These are phyloP conservation scores for Flaveria ramosissima DNA, from an alignment of 129 eudicot species.

Conservation along the genomic window DNA sequence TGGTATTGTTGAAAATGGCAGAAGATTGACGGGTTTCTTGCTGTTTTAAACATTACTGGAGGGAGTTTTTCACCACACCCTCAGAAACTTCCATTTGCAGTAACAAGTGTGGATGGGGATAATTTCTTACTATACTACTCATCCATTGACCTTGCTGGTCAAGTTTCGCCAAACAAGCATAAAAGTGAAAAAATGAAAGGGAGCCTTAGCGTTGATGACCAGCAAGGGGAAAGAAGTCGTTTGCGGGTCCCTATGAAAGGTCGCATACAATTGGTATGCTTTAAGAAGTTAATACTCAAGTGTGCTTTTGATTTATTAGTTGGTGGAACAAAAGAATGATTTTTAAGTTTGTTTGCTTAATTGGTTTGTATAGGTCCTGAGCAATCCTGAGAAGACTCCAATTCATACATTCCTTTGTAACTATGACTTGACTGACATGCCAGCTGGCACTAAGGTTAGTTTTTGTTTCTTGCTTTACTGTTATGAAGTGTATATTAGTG, in stretches of 20 bases:
- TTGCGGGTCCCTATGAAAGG: constrained; percentile 93
- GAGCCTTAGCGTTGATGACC: constrained; percentile 53
- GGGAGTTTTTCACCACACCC: constrained; percentile 91
- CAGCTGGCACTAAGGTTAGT: constrained; percentile 93
- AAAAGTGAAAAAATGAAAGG: constrained; percentile 53
- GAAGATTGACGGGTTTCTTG: constrained; percentile 98
- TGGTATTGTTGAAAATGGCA: constrained; percentile 39
- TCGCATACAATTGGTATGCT: constrained; percentile 83
- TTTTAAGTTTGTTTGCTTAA: constrained; percentile 15
- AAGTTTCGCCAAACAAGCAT: constrained; percentile 47
- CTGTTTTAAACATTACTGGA: constrained; percentile 83
- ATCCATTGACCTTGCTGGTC: constrained; percentile 67
- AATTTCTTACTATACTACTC: constrained; percentile 78
- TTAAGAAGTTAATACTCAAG: too few species aligned
- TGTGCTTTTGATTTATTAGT: background rate
- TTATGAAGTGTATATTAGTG: background rate
- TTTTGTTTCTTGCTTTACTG: background rate
- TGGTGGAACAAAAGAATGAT: background rate
- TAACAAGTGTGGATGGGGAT: constrained; percentile 90
- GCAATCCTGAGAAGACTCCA: constrained; percentile 98
- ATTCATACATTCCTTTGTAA: constrained; percentile 90
- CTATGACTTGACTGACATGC: constrained; percentile 98
- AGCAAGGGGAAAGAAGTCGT: constrained; percentile 55
- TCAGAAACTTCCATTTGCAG: constrained; percentile 94
- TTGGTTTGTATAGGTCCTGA: constrained; percentile 64